phyloP scores from a whole-genome alignment of 75 land plant species.

The Ceratopteris richardii region DNA sequence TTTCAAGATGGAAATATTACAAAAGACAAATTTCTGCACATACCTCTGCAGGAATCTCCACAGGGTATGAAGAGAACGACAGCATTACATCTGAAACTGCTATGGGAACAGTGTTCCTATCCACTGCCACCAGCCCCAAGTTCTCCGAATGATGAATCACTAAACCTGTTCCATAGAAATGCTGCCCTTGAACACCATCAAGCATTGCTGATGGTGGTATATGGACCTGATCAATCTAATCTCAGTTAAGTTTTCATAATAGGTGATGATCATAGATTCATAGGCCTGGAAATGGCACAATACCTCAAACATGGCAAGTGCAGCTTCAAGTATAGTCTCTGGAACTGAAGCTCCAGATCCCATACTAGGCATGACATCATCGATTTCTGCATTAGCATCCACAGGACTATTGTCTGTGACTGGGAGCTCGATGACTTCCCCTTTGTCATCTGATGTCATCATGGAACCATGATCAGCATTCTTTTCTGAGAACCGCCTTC shows the following conservation, averaged over 20 bases:
- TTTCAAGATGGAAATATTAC: no score
- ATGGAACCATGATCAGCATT: constrained; percentile 20
- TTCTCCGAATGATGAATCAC: constrained; percentile 65
- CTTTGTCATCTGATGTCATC: constrained; percentile 23
- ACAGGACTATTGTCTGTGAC: constrained; percentile 8
- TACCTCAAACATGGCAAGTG: constrained; percentile 97
- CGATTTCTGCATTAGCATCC: constrained; percentile 8
- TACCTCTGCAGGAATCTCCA: constrained; percentile 94
- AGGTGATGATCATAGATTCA: no score
- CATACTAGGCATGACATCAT: constrained; percentile 19
- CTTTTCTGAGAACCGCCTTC: constrained; percentile 45
- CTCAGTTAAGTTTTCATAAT: no score
- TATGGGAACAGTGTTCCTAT: constrained; percentile 91
- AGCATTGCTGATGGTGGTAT: constrained; percentile 88
- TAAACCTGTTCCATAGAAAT: constrained; percentile 92
- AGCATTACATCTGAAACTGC: constrained; percentile 89
- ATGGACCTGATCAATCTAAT: constrained; percentile 94
- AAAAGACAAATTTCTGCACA: not conserved
- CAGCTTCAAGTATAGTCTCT: constrained; percentile 74
- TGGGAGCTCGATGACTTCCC: constrained; percentile 23
- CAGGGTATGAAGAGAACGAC: constrained; percentile 93
- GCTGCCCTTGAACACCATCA: constrained; percentile 89
- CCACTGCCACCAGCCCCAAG: constrained; percentile 83
- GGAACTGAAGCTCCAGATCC: constrained; percentile 60
- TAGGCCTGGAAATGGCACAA: no score